phyloP scores from a whole-genome alignment of 371 early-diverging fungal genomes.

The Zancudomyces culisetae region DNA sequence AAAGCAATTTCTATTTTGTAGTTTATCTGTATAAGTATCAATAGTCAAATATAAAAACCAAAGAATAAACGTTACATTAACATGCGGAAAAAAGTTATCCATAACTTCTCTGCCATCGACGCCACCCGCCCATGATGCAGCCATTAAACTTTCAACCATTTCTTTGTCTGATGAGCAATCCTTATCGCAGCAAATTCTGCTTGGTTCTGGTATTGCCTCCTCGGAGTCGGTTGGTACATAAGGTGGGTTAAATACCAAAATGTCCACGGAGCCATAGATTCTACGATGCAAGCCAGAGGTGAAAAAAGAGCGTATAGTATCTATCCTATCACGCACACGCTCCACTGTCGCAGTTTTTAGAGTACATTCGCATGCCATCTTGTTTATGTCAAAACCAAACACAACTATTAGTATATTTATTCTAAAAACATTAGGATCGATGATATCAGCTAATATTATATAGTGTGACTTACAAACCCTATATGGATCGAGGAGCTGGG shows the following conservation, averaged over 20 bases:
- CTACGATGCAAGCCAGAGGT: slow-evolving; percentile 15
- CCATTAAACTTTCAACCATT: slow-evolving; percentile 46
- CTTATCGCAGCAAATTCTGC: not conserved
- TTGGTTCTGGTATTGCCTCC: slow-evolving; percentile 14
- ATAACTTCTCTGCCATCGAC: slow-evolving; percentile 79
- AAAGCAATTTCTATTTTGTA: slow-evolving; percentile 25
- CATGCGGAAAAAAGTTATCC: slow-evolving; percentile 50
- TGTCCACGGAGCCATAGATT: slow-evolving; percentile 23
- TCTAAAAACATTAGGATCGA: not conserved
- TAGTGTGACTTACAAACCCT: not conserved
- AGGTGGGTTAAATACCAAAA: slow-evolving; percentile 51
- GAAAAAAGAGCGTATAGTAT: slow-evolving; percentile 10
- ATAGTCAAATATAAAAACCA: not conserved
- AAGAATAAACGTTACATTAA: slow-evolving; percentile 11
- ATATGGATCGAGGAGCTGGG: slow-evolving; percentile 12
- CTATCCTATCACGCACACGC: not conserved
- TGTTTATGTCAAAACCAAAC: slow-evolving; percentile 71
- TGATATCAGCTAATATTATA: not conserved
- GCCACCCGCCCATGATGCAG: slow-evolving; percentile 90
- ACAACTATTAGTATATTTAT: slow-evolving; percentile 18
- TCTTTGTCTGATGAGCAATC: slow-evolving; percentile 19
- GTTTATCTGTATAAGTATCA: not conserved
- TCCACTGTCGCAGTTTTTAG: slow-evolving; percentile 37
- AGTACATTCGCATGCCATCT: slow-evolving; percentile 44
- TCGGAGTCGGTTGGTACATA: slow-evolving; percentile 38